Evolutionary conservation across 305 asterid genomes (phyloP), one percentile per base, ranked within the genome.

Genomic region (Fraxinus xanthoxyloides): DNA sequence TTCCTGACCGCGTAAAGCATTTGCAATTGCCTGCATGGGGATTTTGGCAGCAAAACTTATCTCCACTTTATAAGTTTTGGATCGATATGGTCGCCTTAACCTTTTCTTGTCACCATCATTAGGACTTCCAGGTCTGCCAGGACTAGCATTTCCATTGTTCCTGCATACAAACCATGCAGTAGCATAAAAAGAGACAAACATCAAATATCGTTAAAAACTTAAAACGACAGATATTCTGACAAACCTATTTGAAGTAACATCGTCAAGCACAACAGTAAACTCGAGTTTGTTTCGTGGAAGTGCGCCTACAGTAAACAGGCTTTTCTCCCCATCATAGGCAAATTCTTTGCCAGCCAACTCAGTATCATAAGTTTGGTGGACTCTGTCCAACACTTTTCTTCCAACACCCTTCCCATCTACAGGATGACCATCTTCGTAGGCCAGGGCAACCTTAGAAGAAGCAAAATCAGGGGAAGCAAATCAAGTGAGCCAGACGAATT

Each of bases 291-390:
- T 87, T 31, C 89, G 83, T 2, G 92, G 90, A 77, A 89, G 85
- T 0, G 90, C 78, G 63, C 92, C 90, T 31, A 78, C 84, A 30
- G 92, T 84, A 84, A 84, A 88, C 82, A 89, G 75, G 85, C 92
- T 89, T 79, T 86, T 84, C 82, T 77, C 90, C 51, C 94, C 92
- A 80, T 91, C 92, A 38, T 81, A 91, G 31, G 88, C 88, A 80
- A 87, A 89, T 0, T 75, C 38, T 73, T 88, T 88, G 40, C 88
- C 90, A 5, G 83, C 88, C 54, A 91, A 81, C 78, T 88, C 90
- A 4, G 88, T 74, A 48, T 85, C 85, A 61, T 86, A 88, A 15
- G 87, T 84, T 38, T 86, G 85, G 8, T 84, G 85, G 34, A 91
- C 91, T 24, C 88, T 83, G 48, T 89, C 94, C 65, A 91, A 80